Conservation (phyloP, 306 rosid genomes). For the Elaeagnus macrophylla region DNA sequence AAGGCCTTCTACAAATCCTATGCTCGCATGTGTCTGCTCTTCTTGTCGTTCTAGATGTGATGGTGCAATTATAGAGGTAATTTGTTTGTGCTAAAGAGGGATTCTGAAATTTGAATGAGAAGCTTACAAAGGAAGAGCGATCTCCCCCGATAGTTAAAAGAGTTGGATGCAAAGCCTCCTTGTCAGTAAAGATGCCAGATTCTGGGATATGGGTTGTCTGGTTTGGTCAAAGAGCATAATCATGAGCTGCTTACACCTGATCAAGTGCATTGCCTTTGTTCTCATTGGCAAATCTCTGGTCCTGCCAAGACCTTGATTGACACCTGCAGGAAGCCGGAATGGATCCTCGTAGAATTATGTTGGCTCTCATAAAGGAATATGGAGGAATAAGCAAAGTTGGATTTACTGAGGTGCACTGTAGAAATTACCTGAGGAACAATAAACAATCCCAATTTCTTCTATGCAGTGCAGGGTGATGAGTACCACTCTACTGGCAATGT, state of each 20-base stretch:
- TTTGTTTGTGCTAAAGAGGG: constrained; percentile 98
- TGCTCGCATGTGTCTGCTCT: constrained; percentile 96
- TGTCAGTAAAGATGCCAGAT: constrained; percentile 95
- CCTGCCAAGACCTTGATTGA: constrained; percentile 92
- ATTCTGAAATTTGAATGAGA: constrained; percentile 90
- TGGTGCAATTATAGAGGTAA: constrained; percentile 92
- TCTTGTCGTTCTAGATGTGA: constrained; percentile 94
- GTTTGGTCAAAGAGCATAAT: constrained; percentile 84
- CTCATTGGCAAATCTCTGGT: constrained; percentile 94
- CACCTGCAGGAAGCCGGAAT: constrained; percentile 98
- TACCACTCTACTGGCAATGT: constrained; percentile 65
- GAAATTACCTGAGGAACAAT: constrained; percentile 97
- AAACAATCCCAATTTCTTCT: constrained; percentile 80
- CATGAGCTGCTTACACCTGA: constrained; percentile 92
- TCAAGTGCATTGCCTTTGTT: constrained; percentile 92
- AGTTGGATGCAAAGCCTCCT: constrained; percentile 95
- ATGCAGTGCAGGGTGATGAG: constrained; percentile 80
- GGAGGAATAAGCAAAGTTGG: constrained; percentile 98
- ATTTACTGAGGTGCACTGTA: constrained; percentile 93
- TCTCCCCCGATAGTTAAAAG: constrained; percentile 73
- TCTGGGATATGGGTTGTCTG: constrained; percentile 95
- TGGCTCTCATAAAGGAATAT: constrained; percentile 86
- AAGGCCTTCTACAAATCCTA: constrained; percentile 94
- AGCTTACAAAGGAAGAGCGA: constrained; percentile 93
- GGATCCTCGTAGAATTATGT: constrained; percentile 98